Evolutionary conservation across 495 filamentous ascomycete species (phyloP), one percentile per base, ranked within the genome.

Genomic region (Neurospora tetraspora): DNA sequence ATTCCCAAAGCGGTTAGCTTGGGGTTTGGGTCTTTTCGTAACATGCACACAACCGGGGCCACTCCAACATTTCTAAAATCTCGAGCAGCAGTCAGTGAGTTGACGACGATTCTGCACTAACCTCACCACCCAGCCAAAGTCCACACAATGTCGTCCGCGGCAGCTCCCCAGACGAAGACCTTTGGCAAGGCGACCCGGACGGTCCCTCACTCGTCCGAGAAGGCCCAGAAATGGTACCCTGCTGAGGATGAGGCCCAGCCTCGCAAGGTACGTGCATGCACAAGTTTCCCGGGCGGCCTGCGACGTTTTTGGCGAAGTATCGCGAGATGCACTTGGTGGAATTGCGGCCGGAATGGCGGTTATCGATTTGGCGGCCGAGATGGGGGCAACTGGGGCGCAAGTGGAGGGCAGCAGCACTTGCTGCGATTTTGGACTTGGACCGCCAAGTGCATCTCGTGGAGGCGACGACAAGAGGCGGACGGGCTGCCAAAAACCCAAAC

Each of bases 211-310:
- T 84, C 88, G 81, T 87, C 90, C 79, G 89, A 96, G 85, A 97
- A 96, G 92, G 96, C 95, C 81, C 89, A 91, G 89, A 99, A 98
- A 87, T 99, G 95, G 93, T 99, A 99, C 86, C 96, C 96, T 83
- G 92, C 94, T 80, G 93, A 97, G 83, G 96, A 98, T 85, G 91
- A 95, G 82, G 81, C 88, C 81, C 87, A 92, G 87, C 91, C 92
- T 74, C 97, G 93, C 89, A 96, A 96, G 91, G 96, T 99, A 86
- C 82, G 90, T 89, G 70, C 68, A 77, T 79, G 75, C 74, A 76
- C 75, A 70, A 72, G 39, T 59, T 65, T 74, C 72, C 39, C 23
- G 39, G 70, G 59, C 53, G 34, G 59, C 53, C 27, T 71, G 37
- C 37, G 37, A 72, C 39, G 37, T 36, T 20, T 68, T 40, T 71